Percentiles rank a stretch among this genome's conserved stretches.
Conservation (phyloP, 2,329 filamentous ascomycete genomes). For the Trichoderma sp. region DNA sequence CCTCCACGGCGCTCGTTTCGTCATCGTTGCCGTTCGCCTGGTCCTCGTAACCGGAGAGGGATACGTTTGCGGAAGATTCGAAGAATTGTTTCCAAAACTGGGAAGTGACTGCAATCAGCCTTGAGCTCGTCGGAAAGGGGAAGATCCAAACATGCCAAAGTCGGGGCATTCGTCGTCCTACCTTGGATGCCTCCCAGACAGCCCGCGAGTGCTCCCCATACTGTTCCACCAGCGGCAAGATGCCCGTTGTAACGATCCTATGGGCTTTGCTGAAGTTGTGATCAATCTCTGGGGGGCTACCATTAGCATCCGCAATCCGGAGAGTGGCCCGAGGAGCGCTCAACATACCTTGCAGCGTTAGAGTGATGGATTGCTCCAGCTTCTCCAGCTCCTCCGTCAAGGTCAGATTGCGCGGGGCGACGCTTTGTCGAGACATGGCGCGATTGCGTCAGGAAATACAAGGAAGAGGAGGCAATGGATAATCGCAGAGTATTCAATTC, state of each 20-base stretch:
- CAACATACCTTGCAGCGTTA: constrained; percentile 80
- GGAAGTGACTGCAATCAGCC: background rate
- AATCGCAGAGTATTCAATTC: no score
- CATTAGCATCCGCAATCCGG: background rate
- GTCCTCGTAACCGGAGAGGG: constrained; percentile 91
- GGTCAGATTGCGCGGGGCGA: constrained; percentile 63
- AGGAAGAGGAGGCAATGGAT: no score
- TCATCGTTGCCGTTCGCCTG: constrained; percentile 61
- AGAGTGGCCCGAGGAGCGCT: background rate
- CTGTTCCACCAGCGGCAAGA: constrained; percentile 89
- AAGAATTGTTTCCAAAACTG: constrained; percentile 99
- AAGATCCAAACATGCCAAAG: no score
- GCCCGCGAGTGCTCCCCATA: constrained; percentile 92
- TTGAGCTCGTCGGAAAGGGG: no score
- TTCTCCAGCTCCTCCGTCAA: constrained; percentile 95
- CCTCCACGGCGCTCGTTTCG: constrained; percentile 54
- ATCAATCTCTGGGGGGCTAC: constrained; percentile 75
- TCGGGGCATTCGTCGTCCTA: constrained; percentile 39
- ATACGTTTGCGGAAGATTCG: constrained; percentile 96
- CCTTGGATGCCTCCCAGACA: constrained; percentile 97
- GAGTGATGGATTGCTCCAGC: constrained; percentile 92
- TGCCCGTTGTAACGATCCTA: constrained; percentile 90
- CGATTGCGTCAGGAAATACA: background rate
- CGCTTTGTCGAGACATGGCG: constrained; percentile 54
- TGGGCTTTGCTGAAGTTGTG: constrained; percentile 97